Percentiles rank a stretch among this genome's conserved stretches.
Evolutionary conservation across 1,139 yeast species (phyloP).

Genomic region (Saccharomyces hybrid): DNA sequence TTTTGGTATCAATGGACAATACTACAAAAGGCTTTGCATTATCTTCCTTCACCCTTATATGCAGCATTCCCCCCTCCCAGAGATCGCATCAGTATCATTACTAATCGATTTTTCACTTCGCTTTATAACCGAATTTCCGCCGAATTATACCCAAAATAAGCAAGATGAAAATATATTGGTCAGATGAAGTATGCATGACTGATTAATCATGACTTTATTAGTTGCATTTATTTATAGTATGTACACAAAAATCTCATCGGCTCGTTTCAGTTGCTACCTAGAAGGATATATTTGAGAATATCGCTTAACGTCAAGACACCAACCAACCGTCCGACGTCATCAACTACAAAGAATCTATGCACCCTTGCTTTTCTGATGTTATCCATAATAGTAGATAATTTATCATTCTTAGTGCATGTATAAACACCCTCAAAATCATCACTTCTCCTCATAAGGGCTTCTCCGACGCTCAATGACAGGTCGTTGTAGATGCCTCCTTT

Average conservation of each 20-base stretch:
- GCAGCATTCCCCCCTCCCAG: too few relatives aligned
- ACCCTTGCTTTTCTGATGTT: conserved; percentile 86
- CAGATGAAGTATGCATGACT: background rate
- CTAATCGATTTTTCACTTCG: background rate
- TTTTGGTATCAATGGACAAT: background rate
- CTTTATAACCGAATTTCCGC: background rate
- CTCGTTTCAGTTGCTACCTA: conserved; percentile 43
- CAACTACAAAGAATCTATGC: conserved; percentile 90
- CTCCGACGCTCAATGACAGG: conserved; percentile 86
- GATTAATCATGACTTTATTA: background rate
- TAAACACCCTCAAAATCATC: conserved; percentile 98
- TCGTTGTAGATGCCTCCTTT: conserved; percentile 95
- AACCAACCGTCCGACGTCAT: conserved; percentile 62
- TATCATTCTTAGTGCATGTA: conserved; percentile 84
- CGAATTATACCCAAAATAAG: background rate
- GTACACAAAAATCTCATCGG: background rate
- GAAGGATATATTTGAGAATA: conserved; percentile 72
- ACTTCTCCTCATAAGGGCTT: conserved; percentile 87
- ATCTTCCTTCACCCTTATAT: background rate
- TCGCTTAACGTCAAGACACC: conserved; percentile 92
- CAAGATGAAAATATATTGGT: background rate
- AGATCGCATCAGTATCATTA: too few relatives aligned
- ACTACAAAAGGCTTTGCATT: background rate
- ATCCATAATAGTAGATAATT: conserved; percentile 86
- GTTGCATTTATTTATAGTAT: background rate